Base-by-base conservation (phyloP, 1,139 yeast species). In the Hyphopichia wangnamkhiaoensis region DNA sequence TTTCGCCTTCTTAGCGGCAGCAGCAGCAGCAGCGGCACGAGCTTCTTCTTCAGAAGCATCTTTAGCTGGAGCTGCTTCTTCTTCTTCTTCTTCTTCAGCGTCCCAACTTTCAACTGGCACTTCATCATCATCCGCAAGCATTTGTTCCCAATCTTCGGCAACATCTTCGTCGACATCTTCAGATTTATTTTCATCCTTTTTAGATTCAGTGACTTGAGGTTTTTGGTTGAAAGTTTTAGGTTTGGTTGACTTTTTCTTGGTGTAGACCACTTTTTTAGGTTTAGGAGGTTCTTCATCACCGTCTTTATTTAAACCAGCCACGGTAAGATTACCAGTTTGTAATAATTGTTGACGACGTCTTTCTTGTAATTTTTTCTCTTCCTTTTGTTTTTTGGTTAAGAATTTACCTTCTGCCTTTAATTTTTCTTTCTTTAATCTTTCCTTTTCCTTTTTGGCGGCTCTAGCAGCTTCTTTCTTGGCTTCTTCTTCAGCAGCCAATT, bases 351-450 rank as follows among this genome's bases (percentile, higher is more conserved):
- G 84, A 63, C 95, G 87, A 70, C 98, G 88, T 61, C 87, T 85
- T 59, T 93, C 98, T 56, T 84, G 81, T 35, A 84, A 66, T 42
- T 83, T 87, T 71, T 87, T 86, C 60, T 90, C 96, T 65, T 91
- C 97, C 66, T 87, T 89, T 71, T 93, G 98, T 61, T 91, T 93
- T 71, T 88, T 93, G 44, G 97, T 87, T 59, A 86, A 65, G 41
- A 80, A 76, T 54, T 85, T 93, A 56, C 99, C 99, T 65, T 91
- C 96, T 19, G 96, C 95, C 68, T 88, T 87, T 63, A 85, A 72
- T 63, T 82, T 85, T 54, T 84, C 93, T 53, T 75, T 81, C 72
- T 84, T 79, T 57, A 82, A 80, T 66, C 80, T 88, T 56, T 84
- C 94, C 58, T 84, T 93, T 57, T 88, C 96, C 62, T 82, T 89